Base-by-base conservation (phyloP, 1,284 basidiomycete species). In the Ganoderma resinaceum region DNA sequence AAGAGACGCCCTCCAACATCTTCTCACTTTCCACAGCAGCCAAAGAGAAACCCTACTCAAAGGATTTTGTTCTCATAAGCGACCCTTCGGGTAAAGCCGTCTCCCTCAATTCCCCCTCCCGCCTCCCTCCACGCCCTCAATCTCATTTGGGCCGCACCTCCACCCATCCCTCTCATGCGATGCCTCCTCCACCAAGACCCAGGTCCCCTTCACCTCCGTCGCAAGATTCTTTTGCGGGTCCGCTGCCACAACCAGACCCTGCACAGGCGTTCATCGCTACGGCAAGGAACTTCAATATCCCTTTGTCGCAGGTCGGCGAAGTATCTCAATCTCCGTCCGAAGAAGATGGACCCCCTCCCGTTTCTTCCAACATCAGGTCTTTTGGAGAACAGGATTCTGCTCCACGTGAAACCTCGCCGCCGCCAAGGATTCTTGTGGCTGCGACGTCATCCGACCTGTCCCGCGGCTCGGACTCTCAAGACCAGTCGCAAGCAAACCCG, bases 191-290 rank as follows among this genome's bases (percentile, higher is more conserved):
- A 14, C 70, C 61, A n/a, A 70, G 67, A 65, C 68, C 62, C 53
- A 79, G 81, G 55, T 84, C 84, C 23, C 78, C 80, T 37, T 83
- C 85, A 6, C 73, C 75, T 37, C 61, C 76, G 7, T 82, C 89
- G 2, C 83, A 86, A 75, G 91, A 91, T 75, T 92, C 90, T 1
- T 91, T 92, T 70, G 88, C 83, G 53, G 86, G 81, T 37, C 81
- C 82, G 18, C 70, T 82, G 40, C 81, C 84, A 5, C 69, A 63
- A 23, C 80, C 83, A 59, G 85, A 89, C 67, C 83, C 82, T 11
- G 82, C 82, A 42, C 80, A 83, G 65, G 78, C 76, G 29, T 86
- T 83, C 74, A 73, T 90, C 11, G 82, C 85, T 9, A 80, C 80
- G n/a, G 79, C 85, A 31, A 85, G 82, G 70, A 82, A 85, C 62